Conservation (phyloP, 768 basidiomycete genomes). For the Chalciporus pseudorubinellus region DNA sequence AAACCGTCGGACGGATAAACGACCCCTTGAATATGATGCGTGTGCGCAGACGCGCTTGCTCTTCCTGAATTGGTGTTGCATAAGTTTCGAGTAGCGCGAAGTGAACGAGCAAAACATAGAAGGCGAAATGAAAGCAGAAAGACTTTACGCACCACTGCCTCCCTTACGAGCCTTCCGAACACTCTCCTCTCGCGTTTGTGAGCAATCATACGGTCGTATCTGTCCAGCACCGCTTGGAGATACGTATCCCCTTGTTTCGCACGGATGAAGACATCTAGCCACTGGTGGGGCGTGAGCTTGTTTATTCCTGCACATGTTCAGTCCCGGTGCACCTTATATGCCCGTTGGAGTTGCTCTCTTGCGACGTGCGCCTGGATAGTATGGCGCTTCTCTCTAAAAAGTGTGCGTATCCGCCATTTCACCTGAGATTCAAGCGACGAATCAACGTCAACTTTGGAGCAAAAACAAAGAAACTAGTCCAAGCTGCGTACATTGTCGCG, state of each 20-base stretch:
- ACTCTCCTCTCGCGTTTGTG: conserved; percentile 47
- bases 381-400: conserved; percentile 53
- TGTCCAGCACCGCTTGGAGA: conserved; percentile 43
- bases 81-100: not conserved
- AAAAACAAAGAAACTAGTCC: not conserved
- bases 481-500: conserved; percentile 48
- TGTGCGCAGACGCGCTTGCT: conserved; percentile 49
- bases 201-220: conserved; percentile 60
- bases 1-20: conserved; percentile 60
- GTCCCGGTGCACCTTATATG: conserved; percentile 50
- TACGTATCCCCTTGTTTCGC: conserved; percentile 54
- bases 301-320: not conserved
- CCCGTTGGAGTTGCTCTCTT: conserved; percentile 43
- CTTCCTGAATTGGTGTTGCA: conserved; percentile 43
- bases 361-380: conserved; percentile 55
- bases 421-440: conserved; percentile 41
- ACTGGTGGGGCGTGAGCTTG: conserved; percentile 36
- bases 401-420: conserved; percentile 48
- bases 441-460: not conserved
- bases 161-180: conserved; percentile 44
- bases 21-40: conserved; percentile 73
- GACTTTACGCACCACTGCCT: conserved; percentile 48
- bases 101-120: no score
- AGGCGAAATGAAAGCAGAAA: not conserved
- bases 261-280: conserved; percentile 53